Base-by-base conservation (phyloP, 108 stramenopile species). In the Parmales sp. region DNA sequence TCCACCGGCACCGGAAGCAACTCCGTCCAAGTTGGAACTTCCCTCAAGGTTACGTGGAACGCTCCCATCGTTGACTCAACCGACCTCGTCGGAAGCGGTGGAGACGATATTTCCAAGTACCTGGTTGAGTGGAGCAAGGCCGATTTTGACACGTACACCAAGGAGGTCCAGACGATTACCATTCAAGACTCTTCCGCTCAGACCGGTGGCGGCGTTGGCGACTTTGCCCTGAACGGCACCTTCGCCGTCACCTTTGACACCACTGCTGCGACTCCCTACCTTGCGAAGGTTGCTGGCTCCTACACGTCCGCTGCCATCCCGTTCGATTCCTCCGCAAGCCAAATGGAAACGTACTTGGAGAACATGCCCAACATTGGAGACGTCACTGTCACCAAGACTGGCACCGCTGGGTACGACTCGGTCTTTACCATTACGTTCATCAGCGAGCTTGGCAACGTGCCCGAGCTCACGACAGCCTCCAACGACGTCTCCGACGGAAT, bases 321-420 rank as follows among this genome's bases (percentile, higher is more conserved):
- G 26, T 64, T 74, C 31, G 72, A 73, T 65, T 48, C 71, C 26
- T 64, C 81, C 0, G 48, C 16, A 2, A 23, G 38, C 9, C 72
- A 76, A 48, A 36, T 92, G 34, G 76, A 88, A 39, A 86, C 77
- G 1, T 76, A 81, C 22, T 54, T 92, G 22, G 88, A 92, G 70
- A 80, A 83, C 45, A 72, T 92, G 25, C 70, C 82, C 41, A 89
- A 82, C 74, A 72, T 92, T 16, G 87, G 80, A 11, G 83, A 85
- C 34, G 91, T 90, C 20, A 51, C 80, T 19, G 88, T 90, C n/a
- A 64, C 51, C 18, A 63, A 60, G 26, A 49, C 69, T 45, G 74
- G 66, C 19, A 67, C 76, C 7, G 26, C 63, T 13, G 80, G 74
- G 16, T 79, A 79, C 51, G n/a, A n/a, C n/a, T n/a, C n/a, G n/a